Percentiles rank a stretch among this genome's conserved stretches.
Conservation (phyloP, 1,139 yeast species). For the Candida dubliniensis region DNA sequence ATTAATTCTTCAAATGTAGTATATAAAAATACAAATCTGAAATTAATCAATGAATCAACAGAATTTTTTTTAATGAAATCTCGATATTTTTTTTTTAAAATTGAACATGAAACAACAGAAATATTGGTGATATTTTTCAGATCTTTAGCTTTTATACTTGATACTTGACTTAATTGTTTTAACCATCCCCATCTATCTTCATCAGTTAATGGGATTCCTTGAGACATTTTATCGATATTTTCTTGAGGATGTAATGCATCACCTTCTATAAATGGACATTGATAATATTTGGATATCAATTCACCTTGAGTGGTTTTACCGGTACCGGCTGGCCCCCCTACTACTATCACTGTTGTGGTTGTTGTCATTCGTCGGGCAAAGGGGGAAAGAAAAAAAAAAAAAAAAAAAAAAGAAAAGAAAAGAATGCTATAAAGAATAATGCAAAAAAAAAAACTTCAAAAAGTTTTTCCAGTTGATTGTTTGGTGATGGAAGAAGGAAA, state of each 20-base stretch:
- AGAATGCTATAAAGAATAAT: too few relatives aligned
- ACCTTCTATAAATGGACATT: conserved; percentile 75
- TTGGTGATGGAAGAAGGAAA: background rate
- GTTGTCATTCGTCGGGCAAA: too few relatives aligned
- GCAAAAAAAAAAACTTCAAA: too few relatives aligned
- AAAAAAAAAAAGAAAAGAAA: background rate
- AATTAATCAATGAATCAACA: conserved; percentile 32
- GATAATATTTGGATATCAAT: conserved; percentile 42
- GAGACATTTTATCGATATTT: conserved; percentile 79
- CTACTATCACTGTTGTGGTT: conserved; percentile 35
- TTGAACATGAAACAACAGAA: conserved; percentile 77
- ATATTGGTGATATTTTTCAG: conserved; percentile 24
- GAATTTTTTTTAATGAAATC: conserved; percentile 45
- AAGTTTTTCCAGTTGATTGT: background rate
- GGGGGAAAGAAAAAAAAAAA: too few relatives aligned
- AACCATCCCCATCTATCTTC: conserved; percentile 95
- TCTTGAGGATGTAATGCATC: conserved; percentile 73
- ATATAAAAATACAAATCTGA: conserved; percentile 65
- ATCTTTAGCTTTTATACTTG: conserved; percentile 36
- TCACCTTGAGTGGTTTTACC: conserved; percentile 83
- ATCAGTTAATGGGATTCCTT: conserved; percentile 78
- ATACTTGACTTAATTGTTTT: conserved; percentile 42
- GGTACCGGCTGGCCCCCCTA: conserved; percentile 93
- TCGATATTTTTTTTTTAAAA: conserved; percentile 73
- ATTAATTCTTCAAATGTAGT: conserved; percentile 62